These are phyloP conservation scores for Corrigiola litoralis DNA, from an alignment of 179 eudicot species.

Conservation along the genomic window DNA sequence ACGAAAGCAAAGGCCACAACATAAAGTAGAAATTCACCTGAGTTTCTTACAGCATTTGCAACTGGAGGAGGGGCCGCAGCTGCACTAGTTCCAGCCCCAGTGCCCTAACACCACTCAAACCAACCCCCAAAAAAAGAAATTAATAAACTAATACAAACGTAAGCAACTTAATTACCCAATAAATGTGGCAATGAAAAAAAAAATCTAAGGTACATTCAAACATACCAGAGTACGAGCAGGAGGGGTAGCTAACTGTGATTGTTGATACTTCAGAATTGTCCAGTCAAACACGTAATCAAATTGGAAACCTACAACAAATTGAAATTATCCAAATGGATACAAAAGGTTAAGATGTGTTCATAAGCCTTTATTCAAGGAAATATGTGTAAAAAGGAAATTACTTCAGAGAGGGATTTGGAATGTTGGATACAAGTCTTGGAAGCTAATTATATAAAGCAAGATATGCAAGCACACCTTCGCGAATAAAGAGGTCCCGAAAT, in stretches of 20 bases:
- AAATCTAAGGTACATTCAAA: not conserved
- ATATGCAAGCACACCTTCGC: constrained; percentile 64
- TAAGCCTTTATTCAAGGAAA: not conserved
- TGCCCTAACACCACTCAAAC: constrained; percentile 34
- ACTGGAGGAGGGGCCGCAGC: constrained; percentile 55
- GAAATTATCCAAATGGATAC: not conserved
- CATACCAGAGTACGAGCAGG: constrained; percentile 68
- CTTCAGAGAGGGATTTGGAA: not conserved
- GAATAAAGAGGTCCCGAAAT: constrained; percentile 90
- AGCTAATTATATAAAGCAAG: not conserved
- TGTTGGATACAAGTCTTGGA: not conserved
- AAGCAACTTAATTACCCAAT: not conserved
- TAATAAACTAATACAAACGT: not conserved
- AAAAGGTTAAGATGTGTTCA: not conserved
- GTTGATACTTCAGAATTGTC: constrained; percentile 97
- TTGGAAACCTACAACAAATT: constrained; percentile 64
- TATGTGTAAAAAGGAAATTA: not conserved
- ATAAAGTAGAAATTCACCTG: constrained; percentile 29
- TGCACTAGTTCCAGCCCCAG: constrained; percentile 68
- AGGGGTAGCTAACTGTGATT: constrained; percentile 70
- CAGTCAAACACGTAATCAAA: constrained; percentile 98
- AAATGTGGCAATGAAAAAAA: not conserved
- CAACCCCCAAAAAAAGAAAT: not conserved
- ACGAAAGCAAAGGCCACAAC: not conserved
- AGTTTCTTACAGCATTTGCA: constrained; percentile 51